Evolutionary conservation across 352 stramenopile genomes (phyloP).

Genomic region (Pelagophyceae sp.): DNA sequence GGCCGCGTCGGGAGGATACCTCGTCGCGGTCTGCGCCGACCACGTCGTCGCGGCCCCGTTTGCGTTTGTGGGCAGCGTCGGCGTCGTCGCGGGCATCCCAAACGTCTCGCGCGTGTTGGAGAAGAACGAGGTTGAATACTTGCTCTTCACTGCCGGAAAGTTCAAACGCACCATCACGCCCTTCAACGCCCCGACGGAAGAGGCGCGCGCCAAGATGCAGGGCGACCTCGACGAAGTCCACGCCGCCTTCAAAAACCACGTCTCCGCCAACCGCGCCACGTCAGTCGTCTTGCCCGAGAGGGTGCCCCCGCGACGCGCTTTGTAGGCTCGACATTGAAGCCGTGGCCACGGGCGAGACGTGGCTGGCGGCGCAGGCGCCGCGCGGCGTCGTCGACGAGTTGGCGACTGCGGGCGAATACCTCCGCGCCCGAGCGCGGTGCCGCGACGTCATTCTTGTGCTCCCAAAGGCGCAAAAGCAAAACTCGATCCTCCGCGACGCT

Average conservation of each 20-base stretch:
- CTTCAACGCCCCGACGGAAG: constrained; percentile 16
- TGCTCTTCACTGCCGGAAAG: constrained; percentile 23
- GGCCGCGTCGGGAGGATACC: not conserved
- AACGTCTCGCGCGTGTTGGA: constrained; percentile 52
- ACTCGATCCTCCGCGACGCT: too few species aligned
- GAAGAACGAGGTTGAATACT: constrained; percentile 28
- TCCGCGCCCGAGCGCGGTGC: not conserved
- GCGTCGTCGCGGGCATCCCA: constrained; percentile 43
- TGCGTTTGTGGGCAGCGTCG: not conserved
- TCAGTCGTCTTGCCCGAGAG: too few species aligned
- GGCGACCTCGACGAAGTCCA: constrained; percentile 25
- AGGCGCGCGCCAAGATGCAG: constrained; percentile 23
- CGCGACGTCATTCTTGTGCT: not conserved
- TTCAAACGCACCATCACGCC: constrained; percentile 24
- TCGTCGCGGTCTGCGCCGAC: not conserved
- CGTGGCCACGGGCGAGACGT: constrained; percentile 24
- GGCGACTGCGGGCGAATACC: not conserved
- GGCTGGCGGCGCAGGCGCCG: constrained; percentile 14
- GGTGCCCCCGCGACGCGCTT: too few species aligned
- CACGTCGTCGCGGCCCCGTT: not conserved
- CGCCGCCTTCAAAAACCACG: constrained; percentile 24
- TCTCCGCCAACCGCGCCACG: not conserved
- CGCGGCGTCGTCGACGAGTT: not conserved
- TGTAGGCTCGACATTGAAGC: not conserved
- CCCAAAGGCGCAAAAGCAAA: too few species aligned